phyloP scores from a whole-genome alignment of 1,284 basidiomycete genomes.

The Leccinum fallax region DNA sequence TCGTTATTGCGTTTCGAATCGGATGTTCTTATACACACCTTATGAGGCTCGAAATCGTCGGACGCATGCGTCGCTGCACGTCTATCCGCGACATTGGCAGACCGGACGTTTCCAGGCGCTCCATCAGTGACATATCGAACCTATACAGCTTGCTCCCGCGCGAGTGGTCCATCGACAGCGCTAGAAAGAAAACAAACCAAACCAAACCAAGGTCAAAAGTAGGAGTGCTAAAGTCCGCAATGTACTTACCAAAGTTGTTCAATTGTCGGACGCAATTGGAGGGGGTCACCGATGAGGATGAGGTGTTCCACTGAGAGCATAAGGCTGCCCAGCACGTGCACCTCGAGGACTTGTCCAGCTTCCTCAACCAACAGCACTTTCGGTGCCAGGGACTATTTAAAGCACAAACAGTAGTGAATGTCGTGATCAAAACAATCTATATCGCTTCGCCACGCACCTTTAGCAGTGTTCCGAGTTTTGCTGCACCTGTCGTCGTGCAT shows the following conservation, averaged over 20 bases:
- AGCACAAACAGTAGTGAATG: constrained; percentile 2
- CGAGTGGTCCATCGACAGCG: constrained; percentile 55
- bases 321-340: constrained; percentile 64
- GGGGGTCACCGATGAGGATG: constrained; percentile 71
- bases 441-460: constrained; percentile 42
- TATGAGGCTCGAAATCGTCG: constrained; percentile 52
- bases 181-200: constrained; percentile 30
- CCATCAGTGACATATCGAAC: constrained; percentile 69
- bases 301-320: constrained; percentile 65
- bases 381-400: constrained; percentile 49
- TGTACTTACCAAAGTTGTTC: constrained; percentile 58
- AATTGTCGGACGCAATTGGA: constrained; percentile 67
- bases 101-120: constrained; percentile 51
- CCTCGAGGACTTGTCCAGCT: constrained; percentile 78
- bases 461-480: constrained; percentile 59
- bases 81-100: constrained; percentile 60
- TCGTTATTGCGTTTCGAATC: neutral
- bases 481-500: constrained; percentile 74
- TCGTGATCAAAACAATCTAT: neutral
- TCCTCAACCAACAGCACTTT: constrained; percentile 66
- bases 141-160: constrained; percentile 49
- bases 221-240: neutral
- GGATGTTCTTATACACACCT: constrained; percentile 39
- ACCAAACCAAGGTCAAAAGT: constrained; percentile 1
- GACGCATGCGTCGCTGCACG: constrained; percentile 65